Percentiles rank a stretch among this genome's conserved stretches.
phyloP scores from a whole-genome alignment of 2,329 filamentous ascomycete species.

The Diaporthe citriasiana region DNA sequence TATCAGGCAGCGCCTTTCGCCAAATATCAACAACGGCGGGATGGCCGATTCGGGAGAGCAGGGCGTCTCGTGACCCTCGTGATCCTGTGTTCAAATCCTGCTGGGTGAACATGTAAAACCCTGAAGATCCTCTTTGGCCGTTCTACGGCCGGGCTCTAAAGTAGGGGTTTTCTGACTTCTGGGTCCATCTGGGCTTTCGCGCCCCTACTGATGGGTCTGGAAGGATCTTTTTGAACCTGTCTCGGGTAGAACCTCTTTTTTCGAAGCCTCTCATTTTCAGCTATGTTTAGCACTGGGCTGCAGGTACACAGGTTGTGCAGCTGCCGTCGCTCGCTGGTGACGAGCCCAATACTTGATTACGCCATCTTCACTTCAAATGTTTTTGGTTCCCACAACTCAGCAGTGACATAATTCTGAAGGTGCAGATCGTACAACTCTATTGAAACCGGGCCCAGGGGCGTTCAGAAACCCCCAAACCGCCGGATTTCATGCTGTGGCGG shows the following conservation, averaged over 20 bases:
- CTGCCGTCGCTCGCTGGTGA: no score
- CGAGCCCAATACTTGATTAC: no score
- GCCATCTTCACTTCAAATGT: no score
- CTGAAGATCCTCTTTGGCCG: neutral
- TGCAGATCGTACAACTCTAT: no score
- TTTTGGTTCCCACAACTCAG: neutral
- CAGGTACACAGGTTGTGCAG: no score
- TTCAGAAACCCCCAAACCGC: no score
- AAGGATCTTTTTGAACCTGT: neutral
- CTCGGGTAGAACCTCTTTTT: neutral
- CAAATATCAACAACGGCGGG: neutral
- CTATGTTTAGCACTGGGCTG: no score
- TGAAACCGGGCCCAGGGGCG: no score
- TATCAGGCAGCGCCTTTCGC: neutral
- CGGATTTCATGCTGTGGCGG: no score
- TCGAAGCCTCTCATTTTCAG: neutral
- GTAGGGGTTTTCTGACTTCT: conserved; percentile 5
- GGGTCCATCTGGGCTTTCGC: conserved; percentile 5
- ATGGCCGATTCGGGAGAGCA: conserved; percentile 1
- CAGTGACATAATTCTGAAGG: neutral
- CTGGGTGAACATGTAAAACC: neutral
- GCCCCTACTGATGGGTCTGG: neutral
- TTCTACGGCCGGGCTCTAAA: neutral
- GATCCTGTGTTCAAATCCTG: conserved; percentile 10
- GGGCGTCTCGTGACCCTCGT: neutral